phyloP scores from a whole-genome alignment of 768 basidiomycete genomes.

The Floccularia luteovirens region DNA sequence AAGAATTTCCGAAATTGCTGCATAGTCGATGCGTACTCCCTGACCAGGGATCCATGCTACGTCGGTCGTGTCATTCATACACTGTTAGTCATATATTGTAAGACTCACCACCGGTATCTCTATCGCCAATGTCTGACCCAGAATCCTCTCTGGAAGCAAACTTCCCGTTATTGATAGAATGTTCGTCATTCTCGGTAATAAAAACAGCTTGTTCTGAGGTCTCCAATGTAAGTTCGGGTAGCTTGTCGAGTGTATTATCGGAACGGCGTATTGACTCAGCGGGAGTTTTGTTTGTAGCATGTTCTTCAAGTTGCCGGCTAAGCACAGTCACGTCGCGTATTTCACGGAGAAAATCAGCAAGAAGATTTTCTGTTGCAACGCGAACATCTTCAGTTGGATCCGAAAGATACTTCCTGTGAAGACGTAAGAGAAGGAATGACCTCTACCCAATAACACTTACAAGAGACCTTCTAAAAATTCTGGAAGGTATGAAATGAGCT shows the following conservation, averaged over 20 bases:
- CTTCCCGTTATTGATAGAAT: slow-evolving; percentile 28
- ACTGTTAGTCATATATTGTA: slow-evolving; percentile 7
- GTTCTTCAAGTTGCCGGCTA: slow-evolving; percentile 56
- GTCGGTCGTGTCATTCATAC: background rate
- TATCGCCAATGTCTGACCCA: slow-evolving; percentile 41
- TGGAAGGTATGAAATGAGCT: slow-evolving; percentile 90
- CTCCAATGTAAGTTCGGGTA: slow-evolving; percentile 53
- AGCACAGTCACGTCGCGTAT: slow-evolving; percentile 80
- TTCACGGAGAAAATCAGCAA: slow-evolving; percentile 87
- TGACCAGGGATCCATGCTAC: slow-evolving; percentile 90
- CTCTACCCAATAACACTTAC: slow-evolving; percentile 36
- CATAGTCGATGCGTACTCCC: slow-evolving; percentile 86
- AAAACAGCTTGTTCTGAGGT: slow-evolving; percentile 52
- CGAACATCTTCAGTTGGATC: slow-evolving; percentile 94
- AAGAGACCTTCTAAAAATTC: slow-evolving; percentile 91
- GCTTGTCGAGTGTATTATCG: slow-evolving; percentile 38
- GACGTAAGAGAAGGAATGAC: background rate
- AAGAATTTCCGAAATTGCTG: slow-evolving; percentile 88
- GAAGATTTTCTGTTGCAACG: slow-evolving; percentile 81
- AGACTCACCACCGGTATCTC: slow-evolving; percentile 56
- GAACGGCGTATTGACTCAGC: slow-evolving; percentile 33
- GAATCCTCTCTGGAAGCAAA: slow-evolving; percentile 33
- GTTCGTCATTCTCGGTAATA: slow-evolving; percentile 43
- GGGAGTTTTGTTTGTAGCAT: slow-evolving; percentile 33
- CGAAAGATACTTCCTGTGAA: slow-evolving; percentile 80